These are phyloP conservation scores for Suhomyces sp. DNA, from an alignment of 805 yeast species.

Conservation along the genomic window DNA sequence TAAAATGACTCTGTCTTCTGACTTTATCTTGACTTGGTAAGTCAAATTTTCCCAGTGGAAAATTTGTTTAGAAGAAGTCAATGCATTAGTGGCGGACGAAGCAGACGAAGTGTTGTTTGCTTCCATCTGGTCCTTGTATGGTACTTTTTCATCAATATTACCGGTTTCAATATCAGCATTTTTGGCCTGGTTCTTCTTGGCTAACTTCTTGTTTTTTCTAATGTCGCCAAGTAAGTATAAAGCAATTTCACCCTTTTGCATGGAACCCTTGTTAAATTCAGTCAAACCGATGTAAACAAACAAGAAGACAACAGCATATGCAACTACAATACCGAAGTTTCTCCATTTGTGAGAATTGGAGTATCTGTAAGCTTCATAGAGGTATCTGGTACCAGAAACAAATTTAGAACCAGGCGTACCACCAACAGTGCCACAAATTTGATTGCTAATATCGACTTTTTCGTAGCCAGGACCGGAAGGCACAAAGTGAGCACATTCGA, in stretches of 20 bases:
- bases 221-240: slow-evolving; percentile 53
- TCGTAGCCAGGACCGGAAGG: slow-evolving; percentile 44
- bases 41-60: slow-evolving; percentile 79
- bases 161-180: slow-evolving; percentile 24
- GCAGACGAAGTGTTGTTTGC: slow-evolving; percentile 16
- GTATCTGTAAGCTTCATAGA: slow-evolving; percentile 44
- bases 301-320: slow-evolving; percentile 53
- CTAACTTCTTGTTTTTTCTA: slow-evolving; percentile 43
- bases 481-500: slow-evolving; percentile 45
- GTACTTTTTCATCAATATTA: slow-evolving; percentile 15
- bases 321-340: slow-evolving; percentile 60
- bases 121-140: slow-evolving; percentile 26
- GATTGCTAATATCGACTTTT: slow-evolving; percentile 30
- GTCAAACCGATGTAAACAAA: slow-evolving; percentile 49
- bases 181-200: slow-evolving; percentile 19
- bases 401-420: slow-evolving; percentile 17
- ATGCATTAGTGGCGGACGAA: slow-evolving; percentile 10
- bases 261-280: slow-evolving; percentile 59
- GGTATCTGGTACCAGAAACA: slow-evolving; percentile 26
- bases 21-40: slow-evolving; percentile 64
- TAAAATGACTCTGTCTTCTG: slow-evolving; percentile 58
- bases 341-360: slow-evolving; percentile 54
- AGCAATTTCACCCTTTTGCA: slow-evolving; percentile 69
- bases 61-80: slow-evolving; percentile 38
- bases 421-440: slow-evolving; percentile 27